These are phyloP conservation scores for Irpex sp. DNA, from an alignment of 1,284 basidiomycete genomes.

Conservation along the genomic window DNA sequence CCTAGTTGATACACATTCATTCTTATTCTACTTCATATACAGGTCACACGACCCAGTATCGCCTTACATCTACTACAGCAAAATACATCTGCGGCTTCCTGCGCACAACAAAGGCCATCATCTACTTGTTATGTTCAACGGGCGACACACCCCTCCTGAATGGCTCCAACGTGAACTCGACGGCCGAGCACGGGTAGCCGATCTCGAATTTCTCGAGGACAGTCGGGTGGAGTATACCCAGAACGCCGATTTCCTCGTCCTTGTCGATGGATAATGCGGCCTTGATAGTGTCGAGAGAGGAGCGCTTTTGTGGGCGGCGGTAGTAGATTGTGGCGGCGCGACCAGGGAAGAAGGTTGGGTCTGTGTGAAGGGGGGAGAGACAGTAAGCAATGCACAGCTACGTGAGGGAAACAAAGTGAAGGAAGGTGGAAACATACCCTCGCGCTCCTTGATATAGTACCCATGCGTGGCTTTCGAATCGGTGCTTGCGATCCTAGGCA, in stretches of 20 bases:
- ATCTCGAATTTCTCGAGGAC: conserved; percentile 96
- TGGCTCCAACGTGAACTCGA: conserved; percentile 95
- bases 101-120: background rate
- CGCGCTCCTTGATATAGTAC: conserved; percentile 92
- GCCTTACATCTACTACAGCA: no score
- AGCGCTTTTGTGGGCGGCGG: conserved; percentile 63
- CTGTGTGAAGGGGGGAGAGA: conserved; percentile 44
- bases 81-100: no score
- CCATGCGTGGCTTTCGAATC: conserved; percentile 73
- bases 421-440: conserved; percentile 60
- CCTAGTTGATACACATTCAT: background rate
- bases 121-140: conserved; percentile 2
- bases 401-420: background rate
- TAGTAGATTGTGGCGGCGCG: conserved; percentile 93
- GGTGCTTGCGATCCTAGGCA: conserved; percentile 78
- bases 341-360: conserved; percentile 94
- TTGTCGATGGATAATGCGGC: conserved; percentile 33
- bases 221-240: conserved; percentile 92
- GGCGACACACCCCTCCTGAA: conserved; percentile 74
- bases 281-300: conserved; percentile 32
- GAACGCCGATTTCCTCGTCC: conserved; percentile 83
- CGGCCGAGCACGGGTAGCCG: conserved; percentile 92
- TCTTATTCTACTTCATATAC: background rate
- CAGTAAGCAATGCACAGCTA: conserved; percentile 5
- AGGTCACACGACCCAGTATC: background rate